Evolutionary conservation across 768 basidiomycete genomes (phyloP), one percentile per base, ranked within the genome.

Genomic region (Termitomyces bulborhizus): DNA sequence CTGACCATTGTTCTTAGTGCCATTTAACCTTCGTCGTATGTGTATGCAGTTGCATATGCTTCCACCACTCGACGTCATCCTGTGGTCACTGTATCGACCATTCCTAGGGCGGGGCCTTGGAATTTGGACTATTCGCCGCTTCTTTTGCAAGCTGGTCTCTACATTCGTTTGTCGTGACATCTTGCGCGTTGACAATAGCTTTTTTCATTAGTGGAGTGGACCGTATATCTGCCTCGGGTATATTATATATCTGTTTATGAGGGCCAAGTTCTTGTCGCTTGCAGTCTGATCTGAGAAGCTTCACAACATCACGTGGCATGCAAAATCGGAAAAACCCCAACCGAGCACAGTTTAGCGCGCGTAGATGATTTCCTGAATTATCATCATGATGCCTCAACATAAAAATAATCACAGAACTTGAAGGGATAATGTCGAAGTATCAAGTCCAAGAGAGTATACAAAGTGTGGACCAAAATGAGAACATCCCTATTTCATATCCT

Each of bases 91-190:
- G 50, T 37, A 51, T 46, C 36, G 48, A 29, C 37, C 43, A 49
- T 54, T 24, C 42, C 43, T 49, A 49, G 45, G 56, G 56, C 49
- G 53, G 59, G 51, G 59, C 54, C 46, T 57, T 26, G 53, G 58
- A 56, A 31, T 21, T 55, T 16, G 32, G 29, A 45, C 36, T 31
- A 15, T 41, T 40, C 39, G 27, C 49, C 45, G 27, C 46, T 40
- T 48, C 46, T 24, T 57, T 39, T 26, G 11, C 49, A 54, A 48
- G 59, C 51, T 50, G 51, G 53, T 55, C 29, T 47, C 36, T 53
- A 55, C 59, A 48, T 31, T 60, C 56, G 12, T 60, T 60, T 18
- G 21, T 43, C 27, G 21, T 40, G 40, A 46, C 50, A 51, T 51
- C 37, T 46, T 39, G 31, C 45, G 44, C 29, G 37, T 40, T 52